Base-by-base conservation (phyloP, 225 moss, liverwort and hornwort genomes). In the Ulota crispa region DNA sequence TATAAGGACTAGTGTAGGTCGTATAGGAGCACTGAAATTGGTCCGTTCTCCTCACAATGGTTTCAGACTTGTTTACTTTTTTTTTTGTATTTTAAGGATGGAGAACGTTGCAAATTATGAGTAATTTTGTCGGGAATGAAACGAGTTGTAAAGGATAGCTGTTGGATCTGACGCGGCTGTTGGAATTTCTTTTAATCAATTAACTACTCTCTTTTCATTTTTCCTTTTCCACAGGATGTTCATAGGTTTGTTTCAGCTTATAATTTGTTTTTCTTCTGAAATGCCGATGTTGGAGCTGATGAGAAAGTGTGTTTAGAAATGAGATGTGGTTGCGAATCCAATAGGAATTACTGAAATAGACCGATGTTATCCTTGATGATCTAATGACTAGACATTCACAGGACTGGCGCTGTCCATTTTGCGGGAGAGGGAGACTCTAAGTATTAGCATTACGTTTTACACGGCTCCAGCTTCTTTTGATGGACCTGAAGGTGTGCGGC, bases 381-480 rank as follows among this genome's bases (percentile, higher is more conserved):
- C 65, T 72, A 64, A 77, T 87, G 66, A 82, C 36, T 83, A 41
- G 37, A 54, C 43, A 75, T 76, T 78, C 12, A 75, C 86, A 88
- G 91, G 73, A 50, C 64, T 71, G 61, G 30, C 80, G 34, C 78
- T 82, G 75, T 14, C 81, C 61, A 41, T 77, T 62, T 47, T 77
- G 43, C 20, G 80, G 5, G 81, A 75, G 78, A 83, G 28, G 56
- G 87, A 87, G 67, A 57, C 65, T 3, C 82, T 47, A 55, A 80
- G 68, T 56, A 23, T 60, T 8, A 78, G 68, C 52, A 83, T 89
- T 62, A 85, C 91, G 60, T 89, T 99, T 82, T 92, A 90, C 86
- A 96, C 99, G n/a, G 99, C 99, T 69, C 93, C 96, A 37, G 91
- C 84, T 65, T 91, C 99, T 16, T 91, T 99, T 47, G 86, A 94